A percentile compares a stretch with the other conserved stretches of the same genome.
phyloP scores from a whole-genome alignment of 352 stramenopile species.

The Pythium vanterpoolii region DNA sequence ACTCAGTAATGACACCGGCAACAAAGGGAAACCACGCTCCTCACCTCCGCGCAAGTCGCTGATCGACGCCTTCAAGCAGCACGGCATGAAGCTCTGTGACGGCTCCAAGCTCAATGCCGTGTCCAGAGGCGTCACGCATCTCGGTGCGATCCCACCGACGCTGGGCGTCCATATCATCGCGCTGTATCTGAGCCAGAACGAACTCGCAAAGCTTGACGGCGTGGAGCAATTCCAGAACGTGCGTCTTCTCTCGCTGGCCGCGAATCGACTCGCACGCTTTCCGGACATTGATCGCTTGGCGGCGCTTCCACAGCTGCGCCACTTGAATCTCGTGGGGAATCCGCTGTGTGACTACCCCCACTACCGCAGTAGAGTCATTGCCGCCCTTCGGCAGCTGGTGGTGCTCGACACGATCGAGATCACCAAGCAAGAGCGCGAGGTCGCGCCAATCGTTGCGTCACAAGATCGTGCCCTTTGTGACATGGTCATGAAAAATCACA shows the following conservation, averaged over 20 bases:
- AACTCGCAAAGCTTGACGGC: conserved; percentile 42
- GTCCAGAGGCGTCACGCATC: conserved; percentile 42
- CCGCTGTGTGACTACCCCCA: conserved; percentile 70
- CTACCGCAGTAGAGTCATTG: conserved; percentile 60
- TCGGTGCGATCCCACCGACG: conserved; percentile 46
- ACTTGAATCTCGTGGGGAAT: conserved; percentile 73
- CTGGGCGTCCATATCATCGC: conserved; percentile 45
- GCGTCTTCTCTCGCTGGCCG: conserved; percentile 58
- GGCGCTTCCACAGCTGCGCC: conserved; percentile 40
- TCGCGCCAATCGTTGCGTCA: conserved; percentile 42
- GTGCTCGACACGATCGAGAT: conserved; percentile 66
- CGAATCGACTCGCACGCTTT: conserved; percentile 51
- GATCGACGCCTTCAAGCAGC: conserved; percentile 63
- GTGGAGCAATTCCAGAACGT: conserved; percentile 62
- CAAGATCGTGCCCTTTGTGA: conserved; percentile 48
- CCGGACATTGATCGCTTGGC: conserved; percentile 37
- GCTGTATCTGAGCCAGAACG: conserved; percentile 83
- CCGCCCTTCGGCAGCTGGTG: conserved; percentile 39
- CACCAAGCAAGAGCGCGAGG: conserved; percentile 47
- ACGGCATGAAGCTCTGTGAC: conserved; percentile 65
- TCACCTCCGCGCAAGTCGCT: conserved; percentile 37
- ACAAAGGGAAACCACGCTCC: background rate
- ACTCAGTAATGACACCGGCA: background rate
- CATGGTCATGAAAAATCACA: conserved; percentile 63
- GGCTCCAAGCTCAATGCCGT: conserved; percentile 75